These are phyloP conservation scores for Fusarium miscanthi DNA, from an alignment of 2,329 filamentous ascomycete genomes.

Conservation along the genomic window DNA sequence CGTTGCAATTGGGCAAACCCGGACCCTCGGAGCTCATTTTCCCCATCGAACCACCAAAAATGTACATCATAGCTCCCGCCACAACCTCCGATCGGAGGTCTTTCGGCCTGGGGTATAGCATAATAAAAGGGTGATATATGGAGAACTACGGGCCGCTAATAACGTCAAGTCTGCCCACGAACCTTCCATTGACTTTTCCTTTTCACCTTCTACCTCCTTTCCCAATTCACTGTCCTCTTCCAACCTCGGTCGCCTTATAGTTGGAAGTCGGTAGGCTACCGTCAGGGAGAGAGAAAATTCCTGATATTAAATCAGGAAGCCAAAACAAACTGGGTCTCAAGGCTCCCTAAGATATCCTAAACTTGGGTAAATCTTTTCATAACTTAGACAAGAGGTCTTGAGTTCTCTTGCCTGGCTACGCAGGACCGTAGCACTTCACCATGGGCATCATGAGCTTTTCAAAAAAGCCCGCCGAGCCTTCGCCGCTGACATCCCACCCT, in stretches of 20 bases:
- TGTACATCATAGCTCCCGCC: conserved; percentile 28
- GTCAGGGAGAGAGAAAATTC: no score
- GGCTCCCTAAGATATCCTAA: no score
- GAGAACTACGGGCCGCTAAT: conserved; percentile 29
- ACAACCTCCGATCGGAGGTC: conserved; percentile 37
- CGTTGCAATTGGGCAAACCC: conserved; percentile 16
- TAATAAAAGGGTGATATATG: conserved; percentile 35
- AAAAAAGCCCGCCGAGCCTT: conserved; percentile 12
- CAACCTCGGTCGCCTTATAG: no score
- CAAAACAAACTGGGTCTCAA: no score
- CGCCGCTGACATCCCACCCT: background rate
- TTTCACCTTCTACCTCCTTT: conserved; percentile 1
- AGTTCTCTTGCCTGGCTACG: background rate
- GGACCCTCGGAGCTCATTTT: background rate
- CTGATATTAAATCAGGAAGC: no score
- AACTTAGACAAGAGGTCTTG: no score
- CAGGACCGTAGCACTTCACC: background rate
- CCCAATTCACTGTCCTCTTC: background rate
- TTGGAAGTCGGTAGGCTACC: no score
- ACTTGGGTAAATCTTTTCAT: no score
- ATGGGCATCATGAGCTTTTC: conserved; percentile 36
- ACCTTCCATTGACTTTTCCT: background rate
- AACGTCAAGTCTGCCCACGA: conserved; percentile 23
- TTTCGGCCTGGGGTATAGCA: conserved; percentile 22
- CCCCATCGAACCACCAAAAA: conserved; percentile 23